A percentile compares a stretch with the other conserved stretches of the same genome.
Evolutionary conservation across 306 rosid species (phyloP).

Genomic region (Gastrolobium bilobum): DNA sequence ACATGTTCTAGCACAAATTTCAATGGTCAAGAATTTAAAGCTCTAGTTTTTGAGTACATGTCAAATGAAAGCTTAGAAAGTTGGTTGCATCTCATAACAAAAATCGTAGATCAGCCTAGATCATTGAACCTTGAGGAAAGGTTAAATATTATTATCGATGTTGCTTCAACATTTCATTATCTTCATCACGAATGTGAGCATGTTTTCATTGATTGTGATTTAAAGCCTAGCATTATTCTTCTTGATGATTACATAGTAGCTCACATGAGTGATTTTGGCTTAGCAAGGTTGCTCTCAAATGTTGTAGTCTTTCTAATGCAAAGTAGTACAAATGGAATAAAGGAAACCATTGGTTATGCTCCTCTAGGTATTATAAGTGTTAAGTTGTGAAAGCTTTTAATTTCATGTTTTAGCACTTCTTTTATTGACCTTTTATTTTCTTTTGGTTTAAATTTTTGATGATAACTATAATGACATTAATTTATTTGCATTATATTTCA

Average conservation of each 20-base stretch:
- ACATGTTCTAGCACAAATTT: slow-evolving; percentile 35
- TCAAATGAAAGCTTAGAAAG: slow-evolving; percentile 39
- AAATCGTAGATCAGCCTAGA: neutral
- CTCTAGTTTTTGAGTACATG: slow-evolving; percentile 42
- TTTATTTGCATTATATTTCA: neutral
- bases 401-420: neutral
- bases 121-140: neutral
- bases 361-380: slow-evolving; percentile 36
- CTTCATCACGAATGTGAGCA: slow-evolving; percentile 28
- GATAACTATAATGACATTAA: neutral
- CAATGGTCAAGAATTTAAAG: slow-evolving; percentile 45
- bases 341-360: slow-evolving; percentile 42
- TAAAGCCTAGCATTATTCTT: slow-evolving; percentile 46
- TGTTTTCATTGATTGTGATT: slow-evolving; percentile 31
- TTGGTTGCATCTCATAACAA: slow-evolving; percentile 20
- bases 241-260: slow-evolving; percentile 37
- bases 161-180: slow-evolving; percentile 42
- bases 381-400: too few relatives aligned
- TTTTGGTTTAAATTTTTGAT: neutral
- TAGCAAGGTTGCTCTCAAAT: slow-evolving; percentile 16
- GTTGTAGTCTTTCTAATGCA: neutral
- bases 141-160: slow-evolving; percentile 13
- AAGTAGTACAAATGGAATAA: slow-evolving; percentile 40
- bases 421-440: neutral
- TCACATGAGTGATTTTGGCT: slow-evolving; percentile 42